Percentiles rank a stretch among this genome's conserved stretches.
Evolutionary conservation across 208 protist genomes (phyloP).

Genomic region (Herpetomonas samuelpessoai): DNA sequence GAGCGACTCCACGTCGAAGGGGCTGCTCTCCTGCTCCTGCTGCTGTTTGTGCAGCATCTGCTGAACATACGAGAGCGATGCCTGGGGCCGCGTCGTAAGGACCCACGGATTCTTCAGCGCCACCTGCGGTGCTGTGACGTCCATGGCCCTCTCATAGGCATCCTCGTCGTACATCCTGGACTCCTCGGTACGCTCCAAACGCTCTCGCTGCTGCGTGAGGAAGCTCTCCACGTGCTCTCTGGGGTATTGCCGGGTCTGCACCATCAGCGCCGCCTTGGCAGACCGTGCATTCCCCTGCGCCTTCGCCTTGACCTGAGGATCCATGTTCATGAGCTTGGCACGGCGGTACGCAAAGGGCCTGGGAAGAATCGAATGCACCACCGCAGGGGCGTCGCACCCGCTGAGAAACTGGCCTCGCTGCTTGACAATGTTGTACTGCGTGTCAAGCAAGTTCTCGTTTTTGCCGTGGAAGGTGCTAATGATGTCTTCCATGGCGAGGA

Average conservation of each 20-base stretch:
- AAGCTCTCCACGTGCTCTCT: conserved; percentile 56
- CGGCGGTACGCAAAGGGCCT: conserved; percentile 70
- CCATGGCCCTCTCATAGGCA: conserved; percentile 24
- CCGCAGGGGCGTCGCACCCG: conserved; percentile 35
- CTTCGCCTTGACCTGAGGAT: conserved; percentile 8
- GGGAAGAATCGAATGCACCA: conserved; percentile 78
- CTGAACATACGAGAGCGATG: conserved; percentile 17
- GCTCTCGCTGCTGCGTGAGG: conserved; percentile 49
- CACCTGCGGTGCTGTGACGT: conserved; percentile 7
- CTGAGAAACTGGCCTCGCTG: conserved; percentile 47
- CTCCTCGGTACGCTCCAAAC: conserved; percentile 54
- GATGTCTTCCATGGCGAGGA: conserved; percentile 72
- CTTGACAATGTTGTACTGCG: conserved; percentile 80
- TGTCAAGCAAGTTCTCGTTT: conserved; percentile 65
- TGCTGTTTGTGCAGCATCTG: conserved; percentile 6
- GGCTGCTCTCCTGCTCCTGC: conserved; percentile 12
- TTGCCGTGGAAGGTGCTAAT: conserved; percentile 64
- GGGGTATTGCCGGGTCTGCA: conserved; percentile 30
- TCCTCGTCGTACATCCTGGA: conserved; percentile 64
- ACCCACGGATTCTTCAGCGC: conserved; percentile 57
- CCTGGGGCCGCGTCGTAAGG: conserved; percentile 24
- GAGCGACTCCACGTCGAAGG: conserved; percentile 6
- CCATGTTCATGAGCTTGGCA: conserved; percentile 26
- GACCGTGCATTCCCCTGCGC: conserved; percentile 25
- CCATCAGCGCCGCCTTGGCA: conserved; percentile 32